A percentile compares a stretch with the other conserved stretches of the same genome.
These are phyloP conservation scores for Cajanus cajan DNA, from an alignment of 306 rosid genomes.

Conservation along the genomic window DNA sequence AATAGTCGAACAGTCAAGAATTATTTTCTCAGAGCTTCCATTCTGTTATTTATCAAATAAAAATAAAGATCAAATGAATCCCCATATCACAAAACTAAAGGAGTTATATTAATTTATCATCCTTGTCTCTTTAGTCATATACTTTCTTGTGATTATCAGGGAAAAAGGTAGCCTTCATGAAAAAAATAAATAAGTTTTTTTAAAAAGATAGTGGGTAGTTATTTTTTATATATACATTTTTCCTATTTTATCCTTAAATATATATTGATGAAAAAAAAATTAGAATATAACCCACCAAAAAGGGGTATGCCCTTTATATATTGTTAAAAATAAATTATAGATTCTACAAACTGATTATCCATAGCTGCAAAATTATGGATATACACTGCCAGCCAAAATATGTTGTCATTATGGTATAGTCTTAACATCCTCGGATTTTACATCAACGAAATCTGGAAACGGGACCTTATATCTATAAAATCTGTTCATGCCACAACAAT, in stretches of 20 bases:
- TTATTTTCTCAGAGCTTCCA: neutral
- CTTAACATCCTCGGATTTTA: neutral
- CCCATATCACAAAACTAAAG: neutral
- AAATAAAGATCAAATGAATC: slow-evolving; percentile 3
- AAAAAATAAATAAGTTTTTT: too few species aligned
- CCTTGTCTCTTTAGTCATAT: neutral
- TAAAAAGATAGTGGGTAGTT: too few species aligned
- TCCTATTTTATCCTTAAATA: too few species aligned
- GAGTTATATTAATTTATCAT: slow-evolving; percentile 12
- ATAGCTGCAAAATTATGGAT: slow-evolving; percentile 1
- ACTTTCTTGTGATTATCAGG: neutral
- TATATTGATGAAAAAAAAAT: too few species aligned
- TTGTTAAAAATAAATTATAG: too few species aligned
- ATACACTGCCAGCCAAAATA: neutral
- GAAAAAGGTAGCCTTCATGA: too few species aligned
- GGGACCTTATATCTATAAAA: neutral
- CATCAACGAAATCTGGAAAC: neutral
- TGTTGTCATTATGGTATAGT: neutral
- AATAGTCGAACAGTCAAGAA: neutral
- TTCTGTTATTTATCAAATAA: neutral
- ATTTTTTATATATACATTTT: too few species aligned
- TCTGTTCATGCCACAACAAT: neutral
- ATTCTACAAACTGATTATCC: neutral
- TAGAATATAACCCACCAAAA: too few species aligned
- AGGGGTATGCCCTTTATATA: too few species aligned